Evolutionary conservation across 257 asterid species (phyloP), one percentile per base, ranked within the genome.

Genomic region (Ajuga chamaepitys): DNA sequence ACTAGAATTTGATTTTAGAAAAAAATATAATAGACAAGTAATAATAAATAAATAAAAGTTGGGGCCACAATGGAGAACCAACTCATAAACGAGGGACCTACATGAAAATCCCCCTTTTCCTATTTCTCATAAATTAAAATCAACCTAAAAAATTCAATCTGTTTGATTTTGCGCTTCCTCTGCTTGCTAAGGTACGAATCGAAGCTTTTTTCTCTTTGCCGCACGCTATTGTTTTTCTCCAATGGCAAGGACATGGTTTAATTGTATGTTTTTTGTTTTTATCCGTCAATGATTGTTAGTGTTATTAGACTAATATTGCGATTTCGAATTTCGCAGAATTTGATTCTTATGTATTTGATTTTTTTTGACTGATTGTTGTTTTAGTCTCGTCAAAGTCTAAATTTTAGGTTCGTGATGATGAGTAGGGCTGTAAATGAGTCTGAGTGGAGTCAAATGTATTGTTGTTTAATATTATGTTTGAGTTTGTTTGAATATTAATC

Each of bases 141-240:
- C 7, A 3, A 66, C 53, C 54, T 22, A 52, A 55, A 42, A 18
- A 32, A 18, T 3, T 2, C 10, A 17, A 37, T 40, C 24, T 38
- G 8, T 62, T 20, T 44, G 14, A 38, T 55, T 14, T 26, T 7
- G 64, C 4, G 12, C n/a, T 40, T 18, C 55, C 44, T 25, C 26
- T 30, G 34, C 47, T 44, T 13, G 14, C 32, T 38, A 50, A 54
- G 76, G 76, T 71, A 55, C 5, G 9, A 37, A n/a, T 55, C 4
- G 10, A 28, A 7, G 30, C 4, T 42, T 7, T 3, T 3, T 40
- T 18, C n/a, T 53, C 16, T 4, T 16, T 41, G 13, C 34, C 14
- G 14, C 16, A 16, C 0, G 24, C 9, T 53, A 2, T 53, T 26
- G 30, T 50, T 20, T 26, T 13, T 13, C 58, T 24, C 17, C 38